Base-by-base conservation (phyloP, 306 rosid genomes). In the Glycine soja region DNA sequence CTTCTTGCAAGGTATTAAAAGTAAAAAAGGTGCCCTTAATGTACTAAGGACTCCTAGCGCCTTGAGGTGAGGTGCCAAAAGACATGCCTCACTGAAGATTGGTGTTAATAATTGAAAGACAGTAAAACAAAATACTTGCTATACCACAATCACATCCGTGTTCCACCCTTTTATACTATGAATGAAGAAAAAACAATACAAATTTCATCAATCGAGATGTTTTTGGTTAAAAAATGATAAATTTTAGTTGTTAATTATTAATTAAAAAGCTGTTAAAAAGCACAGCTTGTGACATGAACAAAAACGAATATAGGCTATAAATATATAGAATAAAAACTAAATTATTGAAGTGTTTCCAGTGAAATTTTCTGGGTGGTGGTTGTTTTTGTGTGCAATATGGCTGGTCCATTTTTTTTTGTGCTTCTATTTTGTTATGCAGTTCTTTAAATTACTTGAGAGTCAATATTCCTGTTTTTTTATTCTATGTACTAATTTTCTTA, bases 401-500 rank as follows among this genome's bases (percentile, higher is more conserved):
- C 30, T 14, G 2, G 81, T 47, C 16, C 15, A 40, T 6, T 70
- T 57, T 32, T 43, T 75, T 1, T 10, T 18, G 77, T 7, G 7
- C 57, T 54, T 81, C 52, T 80, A 9, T 78, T 52, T 42, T 65
- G 40, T 57, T 34, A 12, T 14, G 66, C 43, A 11, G 59, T 45
- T 67, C 15, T 75, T 38, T 79, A 51, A 42, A 85, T 74, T 51
- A 56, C 38, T 69, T 78, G 13, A 32, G 13, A 76, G 2, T 64
- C 16, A 46, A n/a, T 53, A 36, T 53, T 78, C 13, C 62, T n/a
- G 51, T 30, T 54, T 0, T 19, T 64, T 50, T 73, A 67, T 59
- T 51, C n/a, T 63, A 72, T 81, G 47, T 34, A 65, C 77, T 56
- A 56, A 40, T 34, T 46, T 56, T 76, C 76, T 51, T 77, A 64